These are phyloP conservation scores for Helminthosporium solani DNA, from an alignment of 2,329 filamentous ascomycete species.

Conservation along the genomic window DNA sequence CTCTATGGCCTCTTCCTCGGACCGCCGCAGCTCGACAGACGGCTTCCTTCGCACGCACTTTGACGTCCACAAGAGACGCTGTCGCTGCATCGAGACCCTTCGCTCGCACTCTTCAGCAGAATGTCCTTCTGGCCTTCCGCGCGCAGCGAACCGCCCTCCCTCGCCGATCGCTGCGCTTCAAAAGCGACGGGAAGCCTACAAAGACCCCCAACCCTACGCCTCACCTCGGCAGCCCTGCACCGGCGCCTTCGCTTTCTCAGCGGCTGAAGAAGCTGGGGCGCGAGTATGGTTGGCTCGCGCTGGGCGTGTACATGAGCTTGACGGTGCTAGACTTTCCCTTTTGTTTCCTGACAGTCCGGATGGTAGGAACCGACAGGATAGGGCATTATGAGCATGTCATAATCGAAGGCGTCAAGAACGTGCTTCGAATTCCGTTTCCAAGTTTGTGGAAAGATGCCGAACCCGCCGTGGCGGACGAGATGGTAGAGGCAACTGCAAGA, in stretches of 20 bases:
- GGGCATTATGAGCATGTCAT: conserved; percentile 71
- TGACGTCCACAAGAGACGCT: conserved; percentile 27
- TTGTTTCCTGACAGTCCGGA: conserved; percentile 84
- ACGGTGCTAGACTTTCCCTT: conserved; percentile 91
- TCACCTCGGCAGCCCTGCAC: conserved; percentile 43
- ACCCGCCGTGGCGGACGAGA: conserved; percentile 39
- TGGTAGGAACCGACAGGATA: conserved; percentile 82
- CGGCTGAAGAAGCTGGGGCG: conserved; percentile 79
- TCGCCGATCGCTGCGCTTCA: conserved; percentile 40
- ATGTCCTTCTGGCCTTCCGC: conserved; percentile 17
- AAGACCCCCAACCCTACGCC: conserved; percentile 41
- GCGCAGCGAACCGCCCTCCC: conserved; percentile 20
- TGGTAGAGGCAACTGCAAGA: conserved; percentile 27
- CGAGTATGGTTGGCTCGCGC: conserved; percentile 91
- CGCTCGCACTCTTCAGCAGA: conserved; percentile 15
- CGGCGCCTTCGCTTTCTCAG: conserved; percentile 61
- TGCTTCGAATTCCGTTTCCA: conserved; percentile 62
- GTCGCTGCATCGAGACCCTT: conserved; percentile 9
- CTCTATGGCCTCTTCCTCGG: conserved; percentile 10
- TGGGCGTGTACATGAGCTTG: conserved; percentile 85
- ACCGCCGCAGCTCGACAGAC: conserved; percentile 14
- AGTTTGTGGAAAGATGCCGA: conserved; percentile 54
- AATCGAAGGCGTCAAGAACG: conserved; percentile 58
- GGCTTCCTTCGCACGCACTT: conserved; percentile 22
- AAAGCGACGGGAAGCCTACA: conserved; percentile 31